Evolutionary conservation across 2,329 filamentous ascomycete species (phyloP).

Genomic region (Claviceps quebecensis): DNA sequence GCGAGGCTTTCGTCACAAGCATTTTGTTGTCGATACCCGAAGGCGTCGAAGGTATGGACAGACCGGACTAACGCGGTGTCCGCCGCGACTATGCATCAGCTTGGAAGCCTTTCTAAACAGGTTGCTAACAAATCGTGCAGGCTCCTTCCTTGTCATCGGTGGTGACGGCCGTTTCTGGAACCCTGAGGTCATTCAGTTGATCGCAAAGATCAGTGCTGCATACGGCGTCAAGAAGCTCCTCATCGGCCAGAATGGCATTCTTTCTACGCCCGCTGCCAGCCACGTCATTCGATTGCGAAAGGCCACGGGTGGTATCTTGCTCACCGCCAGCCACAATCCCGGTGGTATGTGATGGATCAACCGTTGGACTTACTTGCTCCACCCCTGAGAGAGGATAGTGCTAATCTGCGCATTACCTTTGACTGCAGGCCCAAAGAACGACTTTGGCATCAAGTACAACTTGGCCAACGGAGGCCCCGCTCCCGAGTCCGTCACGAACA

Average conservation of each 20-base stretch:
- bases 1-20: slow-evolving; percentile 86
- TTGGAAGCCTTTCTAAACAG: not conserved
- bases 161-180: slow-evolving; percentile 97
- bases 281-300: slow-evolving; percentile 90
- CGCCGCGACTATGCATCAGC: not conserved
- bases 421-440: slow-evolving; percentile 63
- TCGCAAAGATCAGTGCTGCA: slow-evolving; percentile 90
- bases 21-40: slow-evolving; percentile 95
- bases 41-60: slow-evolving; percentile 55
- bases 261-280: slow-evolving; percentile 91
- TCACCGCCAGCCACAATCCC: slow-evolving; percentile 97
- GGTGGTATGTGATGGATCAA: slow-evolving; percentile 50
- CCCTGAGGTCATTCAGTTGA: slow-evolving; percentile 88
- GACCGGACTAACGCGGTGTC: not conserved
- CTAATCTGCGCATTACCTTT: slow-evolving; percentile 4
- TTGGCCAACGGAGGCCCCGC: slow-evolving; percentile 89
- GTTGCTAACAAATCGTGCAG: slow-evolving; percentile 18
- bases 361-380: no score
- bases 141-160: slow-evolving; percentile 82
- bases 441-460: slow-evolving; percentile 99
- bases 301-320: slow-evolving; percentile 88
- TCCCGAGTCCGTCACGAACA: slow-evolving; percentile 93
- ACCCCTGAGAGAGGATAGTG: not conserved
- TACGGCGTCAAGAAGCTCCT: slow-evolving; percentile 99
- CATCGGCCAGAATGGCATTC: slow-evolving; percentile 89